These are phyloP conservation scores for Aspergillus spinulosporus DNA, from an alignment of 2,329 filamentous ascomycete genomes.

Conservation along the genomic window DNA sequence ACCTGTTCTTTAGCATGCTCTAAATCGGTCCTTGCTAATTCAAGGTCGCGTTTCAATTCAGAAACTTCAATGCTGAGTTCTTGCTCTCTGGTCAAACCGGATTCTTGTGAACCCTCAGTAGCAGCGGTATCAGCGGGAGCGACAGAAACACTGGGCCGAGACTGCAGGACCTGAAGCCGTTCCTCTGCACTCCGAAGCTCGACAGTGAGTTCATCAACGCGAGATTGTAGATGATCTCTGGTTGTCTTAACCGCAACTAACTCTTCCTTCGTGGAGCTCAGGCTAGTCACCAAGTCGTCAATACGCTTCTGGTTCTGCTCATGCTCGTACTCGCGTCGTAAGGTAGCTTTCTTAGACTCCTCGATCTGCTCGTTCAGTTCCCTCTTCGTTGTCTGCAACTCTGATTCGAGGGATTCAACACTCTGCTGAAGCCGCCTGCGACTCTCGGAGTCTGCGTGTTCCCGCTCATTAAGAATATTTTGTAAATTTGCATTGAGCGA, in stretches of 20 bases:
- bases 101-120: constrained; percentile 53
- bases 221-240: constrained; percentile 81
- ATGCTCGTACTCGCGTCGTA: constrained; percentile 86
- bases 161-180: constrained; percentile 75
- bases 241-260: constrained; percentile 82
- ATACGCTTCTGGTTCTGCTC: constrained; percentile 88
- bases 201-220: constrained; percentile 84
- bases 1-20: constrained; percentile 77
- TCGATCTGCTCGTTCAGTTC: constrained; percentile 82
- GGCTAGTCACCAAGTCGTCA: constrained; percentile 80
- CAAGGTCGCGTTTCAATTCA: constrained; percentile 83
- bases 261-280: constrained; percentile 81
- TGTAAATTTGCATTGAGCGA: constrained; percentile 81
- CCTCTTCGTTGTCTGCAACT: constrained; percentile 75
- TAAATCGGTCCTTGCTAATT: constrained; percentile 75
- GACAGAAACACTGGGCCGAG: constrained; percentile 68
- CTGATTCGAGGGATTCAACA: constrained; percentile 75
- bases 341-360: constrained; percentile 75
- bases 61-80: constrained; percentile 81
- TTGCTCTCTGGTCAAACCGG: constrained; percentile 66
- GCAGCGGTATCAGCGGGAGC: constrained; percentile 46
- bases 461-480: constrained; percentile 86
- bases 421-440: constrained; percentile 76
- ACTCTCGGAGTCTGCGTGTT: constrained; percentile 77
- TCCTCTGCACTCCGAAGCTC: constrained; percentile 89